These are phyloP conservation scores for Penicillium sp. DNA, from an alignment of 2,329 filamentous ascomycete species.

Conservation along the genomic window DNA sequence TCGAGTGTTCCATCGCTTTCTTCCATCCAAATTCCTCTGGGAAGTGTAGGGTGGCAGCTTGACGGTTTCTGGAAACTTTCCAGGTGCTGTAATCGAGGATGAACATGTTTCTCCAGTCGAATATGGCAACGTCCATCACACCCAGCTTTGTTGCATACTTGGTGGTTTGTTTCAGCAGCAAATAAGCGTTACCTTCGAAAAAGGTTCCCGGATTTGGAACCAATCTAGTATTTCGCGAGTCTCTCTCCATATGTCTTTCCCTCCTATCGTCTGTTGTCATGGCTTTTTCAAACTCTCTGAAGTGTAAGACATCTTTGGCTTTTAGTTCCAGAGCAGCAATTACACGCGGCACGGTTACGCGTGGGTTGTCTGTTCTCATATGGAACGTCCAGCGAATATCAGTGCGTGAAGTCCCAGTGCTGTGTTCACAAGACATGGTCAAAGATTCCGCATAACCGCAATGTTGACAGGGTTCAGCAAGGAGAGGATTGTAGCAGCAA, in stretches of 20 bases:
- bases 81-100: not conserved
- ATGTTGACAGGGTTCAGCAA: not conserved
- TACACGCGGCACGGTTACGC: no score
- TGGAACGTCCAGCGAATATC: not conserved
- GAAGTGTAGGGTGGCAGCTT: not conserved
- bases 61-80: no score
- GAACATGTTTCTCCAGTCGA: no score
- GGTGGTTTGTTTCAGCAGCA: not conserved
- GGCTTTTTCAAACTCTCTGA: no score
- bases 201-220: no score
- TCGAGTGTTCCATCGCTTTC: not conserved
- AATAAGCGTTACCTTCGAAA: no score
- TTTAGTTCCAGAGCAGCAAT: not conserved
- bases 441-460: not conserved
- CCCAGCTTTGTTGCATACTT: not conserved
- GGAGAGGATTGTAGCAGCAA: not conserved
- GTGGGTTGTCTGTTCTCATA: no score
- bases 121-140: no score
- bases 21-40: not conserved
- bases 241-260: no score
- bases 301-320: not conserved
- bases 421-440: not conserved
- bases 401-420: not conserved
- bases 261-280: no score
- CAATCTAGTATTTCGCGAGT: no score